These are phyloP conservation scores for Blastobotrys terrestris DNA, from an alignment of 805 yeast species.

Conservation along the genomic window DNA sequence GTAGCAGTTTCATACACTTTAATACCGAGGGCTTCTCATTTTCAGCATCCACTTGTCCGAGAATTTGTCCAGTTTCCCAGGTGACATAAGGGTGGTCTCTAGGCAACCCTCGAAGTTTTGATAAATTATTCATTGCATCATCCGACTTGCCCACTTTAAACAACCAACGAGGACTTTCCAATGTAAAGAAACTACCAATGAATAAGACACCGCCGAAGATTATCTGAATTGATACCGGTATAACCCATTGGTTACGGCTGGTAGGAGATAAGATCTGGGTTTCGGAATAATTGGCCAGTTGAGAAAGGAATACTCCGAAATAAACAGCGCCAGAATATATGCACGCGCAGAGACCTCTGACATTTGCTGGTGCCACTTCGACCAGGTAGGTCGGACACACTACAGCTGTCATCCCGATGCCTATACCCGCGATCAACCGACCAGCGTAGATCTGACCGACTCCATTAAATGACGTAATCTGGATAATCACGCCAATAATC, in stretches of 20 bases:
- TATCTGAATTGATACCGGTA: constrained; percentile 44
- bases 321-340: constrained; percentile 54
- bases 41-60: constrained; percentile 39
- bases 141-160: constrained; percentile 39
- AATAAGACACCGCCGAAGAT: constrained; percentile 43
- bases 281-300: constrained; percentile 43
- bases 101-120: constrained; percentile 41
- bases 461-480: constrained; percentile 35
- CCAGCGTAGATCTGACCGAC: constrained; percentile 53
- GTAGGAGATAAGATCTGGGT: constrained; percentile 35
- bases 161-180: constrained; percentile 51
- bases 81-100: constrained; percentile 45
- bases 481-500: constrained; percentile 43
- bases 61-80: constrained; percentile 45
- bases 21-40: constrained; percentile 24
- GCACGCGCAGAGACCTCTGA: constrained; percentile 48
- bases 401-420: constrained; percentile 52
- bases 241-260: constrained; percentile 44
- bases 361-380: constrained; percentile 48
- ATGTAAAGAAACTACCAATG: constrained; percentile 38
- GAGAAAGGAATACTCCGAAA: constrained; percentile 46
- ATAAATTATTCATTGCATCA: constrained; percentile 35
- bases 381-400: constrained; percentile 50
- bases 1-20: constrained; percentile 33
- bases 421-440: constrained; percentile 48